phyloP scores from a whole-genome alignment of 768 basidiomycete genomes.

The Gloeophyllum trabeum region DNA sequence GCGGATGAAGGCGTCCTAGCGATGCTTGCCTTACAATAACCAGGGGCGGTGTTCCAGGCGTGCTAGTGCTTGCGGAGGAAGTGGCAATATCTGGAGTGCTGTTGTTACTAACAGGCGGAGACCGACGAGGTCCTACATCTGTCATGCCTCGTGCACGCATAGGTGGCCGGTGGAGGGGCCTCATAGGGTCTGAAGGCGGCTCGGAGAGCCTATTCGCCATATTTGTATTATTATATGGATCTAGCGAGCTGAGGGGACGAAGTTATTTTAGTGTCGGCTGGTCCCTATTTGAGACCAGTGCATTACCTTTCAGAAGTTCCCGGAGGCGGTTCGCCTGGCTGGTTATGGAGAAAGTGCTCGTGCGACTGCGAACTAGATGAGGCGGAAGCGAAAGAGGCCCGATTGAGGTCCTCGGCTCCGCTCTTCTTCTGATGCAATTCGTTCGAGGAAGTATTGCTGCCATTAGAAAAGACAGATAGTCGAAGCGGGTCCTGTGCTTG shows the following conservation, averaged over 20 bases:
- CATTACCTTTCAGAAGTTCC: background rate
- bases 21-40: background rate
- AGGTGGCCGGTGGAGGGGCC: slow-evolving; percentile 20
- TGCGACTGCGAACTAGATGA: background rate
- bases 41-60: background rate
- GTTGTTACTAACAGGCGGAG: slow-evolving; percentile 10
- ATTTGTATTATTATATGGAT: background rate
- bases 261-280: background rate
- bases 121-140: slow-evolving; percentile 19
- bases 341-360: background rate
- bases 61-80: too few relatives aligned
- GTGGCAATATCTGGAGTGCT: background rate
- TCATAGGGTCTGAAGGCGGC: slow-evolving; percentile 16
- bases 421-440: background rate
- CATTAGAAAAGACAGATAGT: slow-evolving; percentile 40
- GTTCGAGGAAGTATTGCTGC: background rate
- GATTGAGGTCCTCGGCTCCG: background rate
- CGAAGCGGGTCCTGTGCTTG: slow-evolving; percentile 34
- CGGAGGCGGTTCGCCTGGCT: background rate
- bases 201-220: slow-evolving; percentile 21
- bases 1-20: background rate
- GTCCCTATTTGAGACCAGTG: background rate
- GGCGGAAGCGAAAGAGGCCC: background rate
- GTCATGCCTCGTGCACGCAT: slow-evolving; percentile 40
- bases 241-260: background rate